phyloP scores from a whole-genome alignment of 495 filamentous ascomycete species.

The Thozetella sp. region DNA sequence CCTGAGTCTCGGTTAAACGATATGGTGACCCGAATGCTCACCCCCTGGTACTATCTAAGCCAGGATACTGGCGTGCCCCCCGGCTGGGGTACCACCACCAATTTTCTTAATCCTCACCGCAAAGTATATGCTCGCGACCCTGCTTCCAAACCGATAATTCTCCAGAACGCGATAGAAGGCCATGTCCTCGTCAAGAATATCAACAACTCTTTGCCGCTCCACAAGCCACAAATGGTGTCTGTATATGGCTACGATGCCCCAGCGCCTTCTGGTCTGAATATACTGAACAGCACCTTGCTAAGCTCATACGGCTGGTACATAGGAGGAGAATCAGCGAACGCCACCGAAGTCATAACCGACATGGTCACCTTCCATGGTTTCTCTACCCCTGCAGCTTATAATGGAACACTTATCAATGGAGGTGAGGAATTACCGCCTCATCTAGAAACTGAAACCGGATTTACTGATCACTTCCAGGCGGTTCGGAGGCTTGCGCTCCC shows the following conservation, averaged over 20 bases:
- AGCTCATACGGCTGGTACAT: too few relatives aligned
- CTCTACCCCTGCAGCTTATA: too few relatives aligned
- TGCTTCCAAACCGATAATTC: constrained; percentile 32
- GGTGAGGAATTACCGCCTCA: too few relatives aligned
- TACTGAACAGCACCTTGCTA: too few relatives aligned
- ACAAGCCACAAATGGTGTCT: constrained; percentile 44
- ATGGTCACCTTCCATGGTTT: too few relatives aligned
- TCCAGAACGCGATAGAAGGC: constrained; percentile 51
- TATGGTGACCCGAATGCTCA: constrained; percentile 59
- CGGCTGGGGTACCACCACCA: constrained; percentile 44
- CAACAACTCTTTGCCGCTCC: constrained; percentile 55
- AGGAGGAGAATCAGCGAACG: too few relatives aligned
- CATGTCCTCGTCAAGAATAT: constrained; percentile 68
- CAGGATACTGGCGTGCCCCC: constrained; percentile 53
- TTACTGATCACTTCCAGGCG: too few relatives aligned
- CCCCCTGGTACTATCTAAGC: constrained; percentile 58
- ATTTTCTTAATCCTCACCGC: constrained; percentile 56
- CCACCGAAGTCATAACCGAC: too few relatives aligned
- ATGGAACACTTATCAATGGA: too few relatives aligned
- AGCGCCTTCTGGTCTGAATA: too few relatives aligned
- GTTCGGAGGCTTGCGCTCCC: constrained; percentile 39
- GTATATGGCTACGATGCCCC: constrained; percentile 56
- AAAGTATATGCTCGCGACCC: constrained; percentile 49
- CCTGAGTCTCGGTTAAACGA: constrained; percentile 50
- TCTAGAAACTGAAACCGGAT: too few relatives aligned